Base-by-base conservation (phyloP, 2,329 filamentous ascomycete genomes). In the Xylariaceae sp. region DNA sequence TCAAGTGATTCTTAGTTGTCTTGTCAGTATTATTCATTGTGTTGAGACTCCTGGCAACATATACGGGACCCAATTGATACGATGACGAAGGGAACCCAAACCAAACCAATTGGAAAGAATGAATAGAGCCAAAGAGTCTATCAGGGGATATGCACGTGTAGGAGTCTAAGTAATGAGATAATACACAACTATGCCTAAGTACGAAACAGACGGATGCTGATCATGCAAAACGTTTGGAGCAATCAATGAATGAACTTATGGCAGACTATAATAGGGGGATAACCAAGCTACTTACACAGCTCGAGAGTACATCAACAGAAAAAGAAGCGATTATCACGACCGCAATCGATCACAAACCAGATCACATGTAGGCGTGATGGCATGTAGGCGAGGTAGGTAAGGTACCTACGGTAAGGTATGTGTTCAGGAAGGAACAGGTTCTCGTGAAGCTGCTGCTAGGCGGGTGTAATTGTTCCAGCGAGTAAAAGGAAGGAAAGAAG, bases 1-100 rank as follows among this genome's bases (percentile, higher is more conserved):
- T 65, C 44, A 64, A 37, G 16, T 55, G 54, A 31, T 50, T 58
- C 52, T 55, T 60, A 37, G 49, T 57, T 34, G 39, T 34, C 21
- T 37, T 21, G 34, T 39, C 31, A 39, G 33, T 34, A 37, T n/a
- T 34, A 6, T 43, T 17, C 19, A 43, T 24, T 24, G n/a, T n/a
- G n/a, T n/a, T n/a, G n/a, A n/a, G n/a, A n/a, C n/a, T n/a, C n/a
- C n/a, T n/a, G n/a, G n/a, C n/a, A n/a, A n/a, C n/a, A 29, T 12
- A 23, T 34, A 26, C 28, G 12, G 16, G n/a, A 28, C 6, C 21
- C 21, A 21, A n/a, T 40, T 28, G 23, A 14, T 28, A 47, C 28
- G 45, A 33, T 34, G 5, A 26, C 21, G 33, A 45, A 51, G n/a
- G 41, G 4, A 37, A 40, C 16, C 16, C 21, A 47, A 24, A 11